A percentile compares a stretch with the other conserved stretches of the same genome.
phyloP scores from a whole-genome alignment of 371 early-diverging fungal genomes.

The Mucor mucedo region DNA sequence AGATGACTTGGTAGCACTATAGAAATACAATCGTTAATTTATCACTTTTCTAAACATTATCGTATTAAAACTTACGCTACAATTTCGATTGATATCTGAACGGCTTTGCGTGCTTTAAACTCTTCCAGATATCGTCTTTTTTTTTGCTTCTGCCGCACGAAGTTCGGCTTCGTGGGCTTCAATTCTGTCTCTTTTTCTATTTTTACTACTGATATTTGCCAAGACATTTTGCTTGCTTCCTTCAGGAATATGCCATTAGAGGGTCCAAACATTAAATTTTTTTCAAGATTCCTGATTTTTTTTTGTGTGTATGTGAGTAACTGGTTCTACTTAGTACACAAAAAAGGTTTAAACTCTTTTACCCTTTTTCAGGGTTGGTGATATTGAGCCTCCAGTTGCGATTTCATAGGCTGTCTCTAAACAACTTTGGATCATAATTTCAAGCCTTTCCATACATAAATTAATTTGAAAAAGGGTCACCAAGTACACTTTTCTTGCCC shows the following conservation, averaged over 20 bases:
- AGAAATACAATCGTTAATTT: neutral
- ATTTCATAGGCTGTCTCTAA: too few relatives aligned
- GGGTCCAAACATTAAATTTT: too few relatives aligned
- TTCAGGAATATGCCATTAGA: conserved; percentile 26
- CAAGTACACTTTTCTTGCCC: too few relatives aligned
- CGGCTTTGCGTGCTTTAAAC: conserved; percentile 21
- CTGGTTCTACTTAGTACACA: too few relatives aligned
- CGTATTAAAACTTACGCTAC: conserved; percentile 16
- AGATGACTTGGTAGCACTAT: conserved; percentile 20
- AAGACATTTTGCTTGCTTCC: conserved; percentile 49
- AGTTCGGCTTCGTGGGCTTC: conserved; percentile 47
- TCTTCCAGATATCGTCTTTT: conserved; percentile 32
- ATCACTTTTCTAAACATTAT: neutral
- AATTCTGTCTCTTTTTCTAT: conserved; percentile 43
- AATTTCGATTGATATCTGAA: neutral
- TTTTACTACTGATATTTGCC: conserved; percentile 57
- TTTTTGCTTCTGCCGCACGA: conserved; percentile 30
- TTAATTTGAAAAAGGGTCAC: too few relatives aligned
- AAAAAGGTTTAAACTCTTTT: too few relatives aligned
- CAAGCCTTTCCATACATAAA: too few relatives aligned
- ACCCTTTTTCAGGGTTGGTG: too few relatives aligned
- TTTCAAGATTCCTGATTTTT: conserved; percentile 38
- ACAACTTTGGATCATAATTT: too few relatives aligned
- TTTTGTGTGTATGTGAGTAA: conserved; percentile 27
- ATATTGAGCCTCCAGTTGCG: too few relatives aligned